Evolutionary conservation across 2,329 filamentous ascomycete genomes (phyloP).

Genomic region (Aspergillus aculeatus): DNA sequence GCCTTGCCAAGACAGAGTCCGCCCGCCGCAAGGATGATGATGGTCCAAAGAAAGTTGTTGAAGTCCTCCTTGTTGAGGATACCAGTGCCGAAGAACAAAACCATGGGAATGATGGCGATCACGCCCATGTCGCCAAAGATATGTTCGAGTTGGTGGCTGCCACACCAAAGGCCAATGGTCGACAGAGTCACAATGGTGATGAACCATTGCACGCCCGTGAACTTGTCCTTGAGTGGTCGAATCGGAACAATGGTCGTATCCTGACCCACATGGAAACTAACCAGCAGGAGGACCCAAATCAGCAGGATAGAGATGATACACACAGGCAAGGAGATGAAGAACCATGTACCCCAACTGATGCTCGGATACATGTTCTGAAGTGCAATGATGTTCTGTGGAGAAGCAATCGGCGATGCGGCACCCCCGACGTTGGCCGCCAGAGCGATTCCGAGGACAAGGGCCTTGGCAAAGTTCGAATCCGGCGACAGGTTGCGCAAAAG

Average conservation of each 20-base stretch:
- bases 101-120: constrained; percentile 91
- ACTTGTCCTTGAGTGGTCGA: constrained; percentile 81
- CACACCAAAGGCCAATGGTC: constrained; percentile 91
- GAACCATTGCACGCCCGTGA: constrained; percentile 89
- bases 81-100: constrained; percentile 93
- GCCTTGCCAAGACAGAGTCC: constrained; percentile 90
- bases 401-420: constrained; percentile 94
- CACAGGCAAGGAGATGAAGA: constrained; percentile 91
- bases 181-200: constrained; percentile 77
- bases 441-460: constrained; percentile 91
- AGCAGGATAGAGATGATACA: constrained; percentile 82
- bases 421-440: constrained; percentile 94
- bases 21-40: constrained; percentile 95
- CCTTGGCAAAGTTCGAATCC: constrained; percentile 91
- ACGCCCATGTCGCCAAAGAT: constrained; percentile 98
- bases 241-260: constrained; percentile 91
- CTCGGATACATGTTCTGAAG: constrained; percentile 91
- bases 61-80: constrained; percentile 98
- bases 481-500: constrained; percentile 89
- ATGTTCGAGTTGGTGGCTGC: constrained; percentile 80
- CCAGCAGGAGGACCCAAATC: constrained; percentile 84
- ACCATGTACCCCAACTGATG: constrained; percentile 94
- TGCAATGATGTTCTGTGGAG: constrained; percentile 95
- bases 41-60: constrained; percentile 99
- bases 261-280: constrained; percentile 79